Conservation (phyloP, 176 grass and related monocot species). For the Thinopyrum elongatum region DNA sequence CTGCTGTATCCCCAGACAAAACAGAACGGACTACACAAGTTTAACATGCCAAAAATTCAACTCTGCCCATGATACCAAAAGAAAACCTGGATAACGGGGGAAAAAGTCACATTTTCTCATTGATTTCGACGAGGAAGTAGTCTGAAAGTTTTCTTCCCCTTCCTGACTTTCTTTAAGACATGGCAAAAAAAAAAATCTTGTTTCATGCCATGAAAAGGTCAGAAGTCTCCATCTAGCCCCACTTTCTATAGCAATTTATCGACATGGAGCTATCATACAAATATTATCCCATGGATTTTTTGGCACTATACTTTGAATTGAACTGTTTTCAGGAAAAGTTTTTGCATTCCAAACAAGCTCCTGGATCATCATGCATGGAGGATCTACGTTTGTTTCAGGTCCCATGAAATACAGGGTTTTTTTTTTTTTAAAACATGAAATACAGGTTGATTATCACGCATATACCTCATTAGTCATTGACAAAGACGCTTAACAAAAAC, state of each 20-base stretch:
- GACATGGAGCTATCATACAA: no score
- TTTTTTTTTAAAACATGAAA: no score
- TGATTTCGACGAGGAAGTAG: not conserved
- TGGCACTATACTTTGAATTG: not conserved
- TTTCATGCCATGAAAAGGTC: not conserved
- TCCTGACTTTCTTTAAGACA: not conserved
- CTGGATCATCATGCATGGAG: not conserved
- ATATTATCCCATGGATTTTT: no score
- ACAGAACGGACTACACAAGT: not conserved
- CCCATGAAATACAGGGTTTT: not conserved
- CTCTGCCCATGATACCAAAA: not conserved
- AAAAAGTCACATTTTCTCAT: not conserved
- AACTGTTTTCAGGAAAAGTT: not conserved
- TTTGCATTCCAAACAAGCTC: not conserved
- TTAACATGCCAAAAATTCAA: not conserved
- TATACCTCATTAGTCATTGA: not conserved
- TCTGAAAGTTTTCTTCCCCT: not conserved
- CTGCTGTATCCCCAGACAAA: not conserved
- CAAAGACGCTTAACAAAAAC: not conserved
- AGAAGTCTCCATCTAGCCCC: no score
- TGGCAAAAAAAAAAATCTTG: not conserved
- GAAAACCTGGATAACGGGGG: not conserved
- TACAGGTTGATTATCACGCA: not conserved
- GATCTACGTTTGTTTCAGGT: not conserved
- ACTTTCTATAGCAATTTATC: no score